A percentile compares a stretch with the other conserved stretches of the same genome.
Conservation (phyloP, 1,139 yeast species). For the Magnusiomyces fungicola region DNA sequence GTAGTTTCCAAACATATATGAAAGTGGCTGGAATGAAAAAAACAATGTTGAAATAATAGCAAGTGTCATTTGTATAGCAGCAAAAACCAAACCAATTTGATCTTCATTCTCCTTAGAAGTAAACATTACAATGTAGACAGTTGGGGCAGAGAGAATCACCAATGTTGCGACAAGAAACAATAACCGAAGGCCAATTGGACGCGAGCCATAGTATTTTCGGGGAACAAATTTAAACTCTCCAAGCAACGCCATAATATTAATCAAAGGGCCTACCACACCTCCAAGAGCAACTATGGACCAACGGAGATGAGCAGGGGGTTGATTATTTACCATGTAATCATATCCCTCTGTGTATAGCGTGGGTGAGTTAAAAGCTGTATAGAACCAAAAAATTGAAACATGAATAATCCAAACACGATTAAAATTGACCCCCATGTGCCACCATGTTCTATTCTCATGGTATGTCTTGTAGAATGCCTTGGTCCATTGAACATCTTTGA, state of each 20-base stretch:
- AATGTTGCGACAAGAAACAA: constrained; percentile 40
- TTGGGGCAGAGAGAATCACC: constrained; percentile 49
- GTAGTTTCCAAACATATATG: constrained; percentile 42
- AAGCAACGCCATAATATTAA: constrained; percentile 55
- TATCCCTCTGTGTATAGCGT: constrained; percentile 63
- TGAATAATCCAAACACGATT: constrained; percentile 82
- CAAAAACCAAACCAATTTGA: constrained; percentile 42
- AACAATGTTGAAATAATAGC: constrained; percentile 56
- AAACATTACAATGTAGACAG: constrained; percentile 48
- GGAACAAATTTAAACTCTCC: constrained; percentile 65
- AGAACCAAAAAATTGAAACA: constrained; percentile 71
- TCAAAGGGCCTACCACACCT: constrained; percentile 58
- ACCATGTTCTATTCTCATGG: constrained; percentile 68
- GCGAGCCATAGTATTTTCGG: constrained; percentile 60
- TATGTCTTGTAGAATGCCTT: constrained; percentile 64
- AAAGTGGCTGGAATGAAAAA: constrained; percentile 55
- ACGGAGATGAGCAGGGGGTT: constrained; percentile 56
- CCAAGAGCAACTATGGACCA: constrained; percentile 64
- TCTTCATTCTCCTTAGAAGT: constrained; percentile 47
- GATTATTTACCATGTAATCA: constrained; percentile 49
- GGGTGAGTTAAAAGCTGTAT: constrained; percentile 71
- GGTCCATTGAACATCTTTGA: constrained; percentile 55
- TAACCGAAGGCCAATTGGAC: constrained; percentile 41
- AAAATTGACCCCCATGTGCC: constrained; percentile 68
- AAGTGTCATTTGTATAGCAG: constrained; percentile 52